Evolutionary conservation across 495 filamentous ascomycete genomes (phyloP), one percentile per base, ranked within the genome.

Genomic region (Tuber borchii): DNA sequence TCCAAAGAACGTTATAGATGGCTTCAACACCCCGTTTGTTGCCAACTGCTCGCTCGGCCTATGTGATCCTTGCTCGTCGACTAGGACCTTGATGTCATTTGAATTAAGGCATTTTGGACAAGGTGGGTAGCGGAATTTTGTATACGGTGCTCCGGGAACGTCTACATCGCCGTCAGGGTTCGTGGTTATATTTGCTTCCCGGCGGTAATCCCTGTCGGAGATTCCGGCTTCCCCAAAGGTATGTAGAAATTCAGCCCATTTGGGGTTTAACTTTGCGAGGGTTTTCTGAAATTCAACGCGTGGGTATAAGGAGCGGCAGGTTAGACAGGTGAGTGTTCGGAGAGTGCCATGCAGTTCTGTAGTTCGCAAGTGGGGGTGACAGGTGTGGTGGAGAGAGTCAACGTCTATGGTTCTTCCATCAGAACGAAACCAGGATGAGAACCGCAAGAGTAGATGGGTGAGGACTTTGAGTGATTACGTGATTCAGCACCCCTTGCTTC

Each of bases 121-220:
- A 0, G 95, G 88, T 0, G 95, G 95, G 82, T 98, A 98, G 51
- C 93, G 87, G 80, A 99, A 99, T 0, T 91, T 93, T 5, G 89
- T 90, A 84, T 97, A 97, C 0, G 93, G 92, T 20, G 93, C 93
- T 42, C 89, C 88, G 0, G 93, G 93, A n/a, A 99, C 84, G 79
- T 97, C 95, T 34, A 96, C 93, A 82, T 99, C 95, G 26, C 95
- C 95, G 79, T 99, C 95, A 0, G 95, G 94, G 79, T 98, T 98
- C 44, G 93, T 90, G 80, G 90, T 92, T 42, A 97, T 87, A 71
- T 91, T 88, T 81, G 94, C 90, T 2, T 88, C 88, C 1, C 90
- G 91, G 69, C 37, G 42, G 80, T 95, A 89, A 71, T 94, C 90
- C 0, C 93, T 93, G 74, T 91, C 87, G 7, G 96, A 87, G 2